phyloP scores from a whole-genome alignment of 208 protist species.

The Acanthamoeba castellanii region DNA sequence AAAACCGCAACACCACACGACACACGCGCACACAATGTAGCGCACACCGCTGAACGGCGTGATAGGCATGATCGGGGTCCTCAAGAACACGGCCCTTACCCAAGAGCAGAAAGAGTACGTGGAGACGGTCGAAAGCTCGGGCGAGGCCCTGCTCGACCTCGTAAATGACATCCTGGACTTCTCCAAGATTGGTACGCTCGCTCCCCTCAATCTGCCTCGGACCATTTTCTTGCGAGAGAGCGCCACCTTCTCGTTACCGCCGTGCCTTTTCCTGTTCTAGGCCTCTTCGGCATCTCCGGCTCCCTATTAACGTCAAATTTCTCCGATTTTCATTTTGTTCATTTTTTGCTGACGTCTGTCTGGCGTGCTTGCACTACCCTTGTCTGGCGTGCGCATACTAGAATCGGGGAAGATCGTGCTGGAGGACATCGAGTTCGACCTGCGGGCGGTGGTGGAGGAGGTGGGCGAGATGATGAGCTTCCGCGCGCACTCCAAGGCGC shows the following conservation, averaged over 20 bases:
- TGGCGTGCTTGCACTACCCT: too few relatives aligned
- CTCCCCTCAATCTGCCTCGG: not conserved
- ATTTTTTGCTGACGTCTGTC: too few relatives aligned
- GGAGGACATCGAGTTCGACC: constrained; percentile 69
- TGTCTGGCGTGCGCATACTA: not conserved
- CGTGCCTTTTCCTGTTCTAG: constrained; percentile 32
- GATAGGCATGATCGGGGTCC: constrained; percentile 57
- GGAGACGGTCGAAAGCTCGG: constrained; percentile 44
- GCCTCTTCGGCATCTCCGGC: not conserved
- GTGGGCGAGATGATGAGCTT: constrained; percentile 64
- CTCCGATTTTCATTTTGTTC: too few relatives aligned
- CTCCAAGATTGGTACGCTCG: constrained; percentile 72
- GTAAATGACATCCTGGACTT: constrained; percentile 83
- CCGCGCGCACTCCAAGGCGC: constrained; percentile 24
- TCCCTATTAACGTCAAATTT: too few relatives aligned
- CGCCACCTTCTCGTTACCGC: constrained; percentile 69
- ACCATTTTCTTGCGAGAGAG: not conserved
- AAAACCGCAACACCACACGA: not conserved
- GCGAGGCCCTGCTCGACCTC: constrained; percentile 64
- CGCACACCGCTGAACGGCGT: constrained; percentile 56
- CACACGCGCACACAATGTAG: not conserved
- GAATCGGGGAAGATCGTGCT: constrained; percentile 49
- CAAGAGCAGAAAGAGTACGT: constrained; percentile 63
- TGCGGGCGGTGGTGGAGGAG: constrained; percentile 50
- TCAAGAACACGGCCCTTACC: not conserved